A percentile compares a stretch with the other conserved stretches of the same genome.
Evolutionary conservation across 331 rosid species (phyloP).

Genomic region (Telfairia occidentalis): DNA sequence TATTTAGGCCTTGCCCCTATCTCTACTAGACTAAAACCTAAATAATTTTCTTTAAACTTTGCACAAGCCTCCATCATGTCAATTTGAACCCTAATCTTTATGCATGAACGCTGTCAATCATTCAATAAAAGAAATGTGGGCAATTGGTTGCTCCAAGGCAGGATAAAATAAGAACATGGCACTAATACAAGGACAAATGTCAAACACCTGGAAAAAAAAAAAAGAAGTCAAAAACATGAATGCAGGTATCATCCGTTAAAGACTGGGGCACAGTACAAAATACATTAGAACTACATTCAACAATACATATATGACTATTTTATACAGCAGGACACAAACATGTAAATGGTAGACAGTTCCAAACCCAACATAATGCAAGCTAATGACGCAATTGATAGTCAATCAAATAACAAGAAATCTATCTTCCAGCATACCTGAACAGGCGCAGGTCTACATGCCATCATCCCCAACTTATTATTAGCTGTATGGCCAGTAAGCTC

Average conservation of each 20-base stretch:
- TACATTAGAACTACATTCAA: background rate
- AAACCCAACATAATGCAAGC: background rate
- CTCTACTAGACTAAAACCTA: background rate
- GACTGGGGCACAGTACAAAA: background rate
- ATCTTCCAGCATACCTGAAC: slow-evolving; percentile 49
- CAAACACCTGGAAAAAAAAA: background rate
- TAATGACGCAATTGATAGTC: background rate
- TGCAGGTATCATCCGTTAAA: background rate
- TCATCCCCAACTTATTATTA: slow-evolving; percentile 86
- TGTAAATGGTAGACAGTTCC: background rate
- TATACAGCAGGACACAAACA: background rate
- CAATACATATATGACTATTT: background rate
- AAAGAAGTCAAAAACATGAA: background rate
- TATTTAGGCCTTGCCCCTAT: background rate
- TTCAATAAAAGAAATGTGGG: background rate
- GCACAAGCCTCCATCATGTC: background rate
- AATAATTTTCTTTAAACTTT: background rate
- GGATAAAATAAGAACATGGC: background rate
- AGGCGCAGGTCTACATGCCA: slow-evolving; percentile 98
- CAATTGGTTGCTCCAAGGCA: background rate
- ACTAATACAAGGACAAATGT: background rate
- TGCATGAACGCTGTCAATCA: background rate
- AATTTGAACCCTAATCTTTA: background rate
- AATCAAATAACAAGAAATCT: background rate
- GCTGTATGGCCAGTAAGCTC: slow-evolving; percentile 99